Percentiles rank a stretch among this genome's conserved stretches.
phyloP scores from a whole-genome alignment of 78 protist genomes.

The Anaeramoeba ignava region DNA sequence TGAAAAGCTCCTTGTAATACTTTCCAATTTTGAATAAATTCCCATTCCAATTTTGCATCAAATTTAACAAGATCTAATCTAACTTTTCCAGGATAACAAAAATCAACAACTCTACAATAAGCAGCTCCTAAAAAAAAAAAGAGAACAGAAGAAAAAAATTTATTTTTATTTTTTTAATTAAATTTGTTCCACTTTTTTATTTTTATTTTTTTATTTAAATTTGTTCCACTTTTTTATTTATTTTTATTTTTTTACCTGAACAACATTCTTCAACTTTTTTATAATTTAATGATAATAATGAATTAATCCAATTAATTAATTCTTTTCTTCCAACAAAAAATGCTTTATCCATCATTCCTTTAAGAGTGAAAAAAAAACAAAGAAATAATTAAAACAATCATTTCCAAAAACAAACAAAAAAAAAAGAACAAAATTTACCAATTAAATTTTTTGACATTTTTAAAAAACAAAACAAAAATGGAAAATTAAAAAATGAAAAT shows the following conservation, averaged over 20 bases:
- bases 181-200: too few species aligned
- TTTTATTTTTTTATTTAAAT: too few species aligned
- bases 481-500: too few species aligned
- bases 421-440: too few species aligned
- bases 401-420: too few species aligned
- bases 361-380: too few species aligned
- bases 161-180: too few species aligned
- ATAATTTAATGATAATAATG: conserved; percentile 38
- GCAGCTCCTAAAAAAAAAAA: conserved; percentile 39
- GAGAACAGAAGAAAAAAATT: conserved; percentile 6
- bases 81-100: conserved; percentile 36
- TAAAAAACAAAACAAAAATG: too few species aligned
- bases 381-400: too few species aligned
- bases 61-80: conserved; percentile 41
- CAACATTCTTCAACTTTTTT: conserved; percentile 38
- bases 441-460: too few species aligned
- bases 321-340: conserved; percentile 31
- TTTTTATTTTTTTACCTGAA: background rate
- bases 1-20: conserved; percentile 52
- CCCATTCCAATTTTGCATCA: conserved; percentile 65
- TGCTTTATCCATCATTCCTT: background rate
- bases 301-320: conserved; percentile 60
- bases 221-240: too few species aligned
- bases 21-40: conserved; percentile 62
- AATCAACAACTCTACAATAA: conserved; percentile 24